Conservation (phyloP, 345 rosid genomes). For the Rhizophora apiculata region DNA sequence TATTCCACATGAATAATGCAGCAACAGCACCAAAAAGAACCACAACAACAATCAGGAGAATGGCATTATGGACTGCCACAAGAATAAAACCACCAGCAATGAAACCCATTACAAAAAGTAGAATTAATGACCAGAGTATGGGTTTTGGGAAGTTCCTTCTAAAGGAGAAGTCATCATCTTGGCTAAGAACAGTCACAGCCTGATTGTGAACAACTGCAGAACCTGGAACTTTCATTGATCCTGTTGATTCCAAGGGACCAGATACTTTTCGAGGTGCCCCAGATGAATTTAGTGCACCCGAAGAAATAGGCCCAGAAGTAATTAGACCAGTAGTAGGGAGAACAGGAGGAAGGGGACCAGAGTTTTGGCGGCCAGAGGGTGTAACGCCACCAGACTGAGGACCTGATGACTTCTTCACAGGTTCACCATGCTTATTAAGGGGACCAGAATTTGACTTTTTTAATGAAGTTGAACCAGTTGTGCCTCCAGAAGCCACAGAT, state of each 20-base stretch:
- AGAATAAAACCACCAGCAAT: slow-evolving; percentile 85
- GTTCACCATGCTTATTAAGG: slow-evolving; percentile 85
- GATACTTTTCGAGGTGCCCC: slow-evolving; percentile 86
- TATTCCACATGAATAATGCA: slow-evolving; percentile 81
- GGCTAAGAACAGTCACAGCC: slow-evolving; percentile 67
- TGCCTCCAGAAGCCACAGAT: slow-evolving; percentile 52
- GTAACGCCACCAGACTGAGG: slow-evolving; percentile 95
- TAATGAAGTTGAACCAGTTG: slow-evolving; percentile 70
- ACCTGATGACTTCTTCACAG: slow-evolving; percentile 81
- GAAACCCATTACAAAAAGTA: slow-evolving; percentile 78
- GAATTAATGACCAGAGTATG: slow-evolving; percentile 63
- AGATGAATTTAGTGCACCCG: slow-evolving; percentile 79
- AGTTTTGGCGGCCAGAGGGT: slow-evolving; percentile 71
- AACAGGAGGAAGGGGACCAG: slow-evolving; percentile 86
- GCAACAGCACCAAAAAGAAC: slow-evolving; percentile 60
- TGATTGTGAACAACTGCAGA: slow-evolving; percentile 66
- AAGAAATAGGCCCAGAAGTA: slow-evolving; percentile 87
- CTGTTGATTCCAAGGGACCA: slow-evolving; percentile 86
- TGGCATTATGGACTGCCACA: slow-evolving; percentile 83
- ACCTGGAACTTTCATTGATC: slow-evolving; percentile 62
- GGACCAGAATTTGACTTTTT: slow-evolving; percentile 97
- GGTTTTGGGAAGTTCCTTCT: slow-evolving; percentile 70
- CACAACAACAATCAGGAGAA: slow-evolving; percentile 72
- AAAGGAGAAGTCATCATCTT: slow-evolving; percentile 69
- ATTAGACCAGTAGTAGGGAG: slow-evolving; percentile 93